Evolutionary conservation across 2,329 filamentous ascomycete species (phyloP).

Genomic region (Aschersonia sp.): DNA sequence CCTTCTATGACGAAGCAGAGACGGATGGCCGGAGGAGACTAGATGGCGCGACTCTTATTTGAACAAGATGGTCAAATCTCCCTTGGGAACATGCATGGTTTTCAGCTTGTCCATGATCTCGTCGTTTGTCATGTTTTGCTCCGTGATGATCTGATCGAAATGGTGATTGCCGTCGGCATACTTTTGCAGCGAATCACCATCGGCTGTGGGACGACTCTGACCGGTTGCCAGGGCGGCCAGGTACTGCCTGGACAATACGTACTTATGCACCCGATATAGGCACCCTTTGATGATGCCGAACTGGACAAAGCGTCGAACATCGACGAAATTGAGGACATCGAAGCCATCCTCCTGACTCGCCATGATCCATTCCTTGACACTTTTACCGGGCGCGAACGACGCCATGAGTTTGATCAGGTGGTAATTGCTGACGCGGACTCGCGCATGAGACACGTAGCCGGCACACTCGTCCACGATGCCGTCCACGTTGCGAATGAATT

Average conservation of each 20-base stretch:
- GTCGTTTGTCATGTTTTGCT: constrained; percentile 53
- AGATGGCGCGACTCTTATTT: constrained; percentile 17
- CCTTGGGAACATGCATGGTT: constrained; percentile 34
- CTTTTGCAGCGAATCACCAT: constrained; percentile 40
- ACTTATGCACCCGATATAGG: constrained; percentile 84
- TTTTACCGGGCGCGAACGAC: constrained; percentile 66
- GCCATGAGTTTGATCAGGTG: constrained; percentile 73
- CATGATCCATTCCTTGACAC: constrained; percentile 76
- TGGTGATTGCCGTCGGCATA: constrained; percentile 63
- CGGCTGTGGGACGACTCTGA: constrained; percentile 24
- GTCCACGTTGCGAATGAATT: constrained; percentile 61
- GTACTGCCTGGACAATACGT: constrained; percentile 57
- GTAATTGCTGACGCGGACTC: constrained; percentile 36
- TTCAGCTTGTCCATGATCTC: constrained; percentile 57
- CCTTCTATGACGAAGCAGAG: background rate
- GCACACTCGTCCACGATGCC: constrained; percentile 76
- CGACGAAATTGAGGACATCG: constrained; percentile 58
- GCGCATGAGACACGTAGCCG: constrained; percentile 54
- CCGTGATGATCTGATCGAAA: constrained; percentile 73
- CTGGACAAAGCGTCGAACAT: constrained; percentile 82
- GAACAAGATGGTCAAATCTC: constrained; percentile 40
- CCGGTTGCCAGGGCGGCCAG: constrained; percentile 40
- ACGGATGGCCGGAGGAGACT: background rate
- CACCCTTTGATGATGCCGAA: constrained; percentile 95
- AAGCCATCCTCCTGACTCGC: constrained; percentile 52